Base-by-base conservation (phyloP, 2,329 filamentous ascomycete genomes). In the Talaromyces sp. region DNA sequence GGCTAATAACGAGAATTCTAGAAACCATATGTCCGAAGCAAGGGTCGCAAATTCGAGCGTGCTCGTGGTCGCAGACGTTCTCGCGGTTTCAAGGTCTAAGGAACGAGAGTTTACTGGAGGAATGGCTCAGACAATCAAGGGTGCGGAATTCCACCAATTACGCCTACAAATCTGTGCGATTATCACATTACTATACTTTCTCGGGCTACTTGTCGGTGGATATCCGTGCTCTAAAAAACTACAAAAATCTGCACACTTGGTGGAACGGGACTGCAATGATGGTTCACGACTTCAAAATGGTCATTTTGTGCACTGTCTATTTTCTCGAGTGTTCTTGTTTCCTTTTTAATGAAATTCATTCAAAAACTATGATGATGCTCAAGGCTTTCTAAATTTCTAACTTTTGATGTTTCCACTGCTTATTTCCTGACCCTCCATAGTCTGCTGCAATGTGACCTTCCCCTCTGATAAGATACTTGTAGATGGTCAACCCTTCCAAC, bases 71-170 rank as follows among this genome's bases (percentile, higher is more conserved):
- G 95, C 85, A 96, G 95, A 90, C 87, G 93, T 82, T 98, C 93
- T 78, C 89, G 91, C 79, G 95, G 96, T 88, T 99, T 99, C 93
- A 99, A 99, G 93, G 95, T 99, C 81, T 99, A 97, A 92, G 68
- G 50, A 65, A 66, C 62, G 68, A 62, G 68, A 68, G 61, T 62
- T 69, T 65, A 39, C 39, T 59, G 45, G 57, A 61, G 54, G 31
- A 50, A 49, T 49, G 52, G 37, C 65, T 64, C 54, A 49, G 61
- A 62, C 64, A 43, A 54, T 64, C 37, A 50, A 41, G 37, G 56
- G 49, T 31, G 61, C 58, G 61, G 54, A 56, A 24, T 57, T 39
- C 19, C 24, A 37, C 61, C 43, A 57, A 49, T 37, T 58, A 49
- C n/a, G 33, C 39, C 59, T 63, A 58, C 50, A 50, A 54, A 41